A percentile compares a stretch with the other conserved stretches of the same genome.
phyloP scores from a whole-genome alignment of 176 grass and related monocot genomes.

The Chloris gayana region DNA sequence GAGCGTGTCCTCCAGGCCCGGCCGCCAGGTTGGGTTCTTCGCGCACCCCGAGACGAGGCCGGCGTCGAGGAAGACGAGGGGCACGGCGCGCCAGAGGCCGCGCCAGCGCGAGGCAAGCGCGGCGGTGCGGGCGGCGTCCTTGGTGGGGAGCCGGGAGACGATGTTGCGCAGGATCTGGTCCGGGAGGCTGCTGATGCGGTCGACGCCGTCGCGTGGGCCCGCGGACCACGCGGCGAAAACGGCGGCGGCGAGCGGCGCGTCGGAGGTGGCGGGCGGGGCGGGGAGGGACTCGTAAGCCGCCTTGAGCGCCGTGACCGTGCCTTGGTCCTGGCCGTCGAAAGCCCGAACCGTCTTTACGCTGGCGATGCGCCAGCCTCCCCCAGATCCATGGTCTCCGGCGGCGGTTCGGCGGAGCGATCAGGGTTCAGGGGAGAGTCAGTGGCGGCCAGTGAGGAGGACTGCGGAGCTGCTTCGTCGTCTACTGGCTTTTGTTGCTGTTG shows the following conservation, averaged over 20 bases:
- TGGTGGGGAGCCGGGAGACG: neutral
- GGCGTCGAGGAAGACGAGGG: neutral
- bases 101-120: too few relatives aligned
- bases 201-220: neutral
- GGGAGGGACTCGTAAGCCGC: neutral
- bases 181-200: neutral
- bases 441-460: too few relatives aligned
- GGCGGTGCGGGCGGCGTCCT: neutral
- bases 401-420: too few relatives aligned
- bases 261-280: neutral
- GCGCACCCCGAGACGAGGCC: neutral
- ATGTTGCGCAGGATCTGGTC: neutral
- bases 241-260: neutral
- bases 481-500: too few relatives aligned
- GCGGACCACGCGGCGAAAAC: too few relatives aligned
- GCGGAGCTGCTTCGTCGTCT: too few relatives aligned
- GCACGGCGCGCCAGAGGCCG: neutral
- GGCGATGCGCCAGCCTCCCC: neutral
- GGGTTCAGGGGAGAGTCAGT: too few relatives aligned
- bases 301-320: neutral
- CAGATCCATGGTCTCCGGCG: neutral
- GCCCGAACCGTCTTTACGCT: neutral
- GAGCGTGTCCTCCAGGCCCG: neutral
- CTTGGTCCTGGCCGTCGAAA: neutral
- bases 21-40: neutral